Conservation (phyloP, 2,329 filamentous ascomycete species). For the Fusarium verticillioides region DNA sequence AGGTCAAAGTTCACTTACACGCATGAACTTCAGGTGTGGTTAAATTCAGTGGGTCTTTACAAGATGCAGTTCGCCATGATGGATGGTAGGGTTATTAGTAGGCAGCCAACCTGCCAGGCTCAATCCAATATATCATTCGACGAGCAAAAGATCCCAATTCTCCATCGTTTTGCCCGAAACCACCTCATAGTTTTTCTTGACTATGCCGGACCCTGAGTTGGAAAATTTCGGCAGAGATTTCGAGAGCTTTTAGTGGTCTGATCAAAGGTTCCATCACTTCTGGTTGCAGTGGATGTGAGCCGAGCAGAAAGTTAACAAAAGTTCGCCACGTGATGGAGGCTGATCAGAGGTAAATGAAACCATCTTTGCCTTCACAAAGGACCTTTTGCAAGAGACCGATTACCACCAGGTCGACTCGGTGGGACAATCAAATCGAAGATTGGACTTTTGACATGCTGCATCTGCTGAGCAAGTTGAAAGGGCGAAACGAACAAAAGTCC, state of each 20-base stretch:
- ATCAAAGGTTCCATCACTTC: slow-evolving; percentile 31
- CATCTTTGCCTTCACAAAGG: slow-evolving; percentile 16
- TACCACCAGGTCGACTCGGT: not conserved
- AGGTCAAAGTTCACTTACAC: not conserved
- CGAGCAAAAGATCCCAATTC: not conserved
- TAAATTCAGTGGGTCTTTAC: not conserved
- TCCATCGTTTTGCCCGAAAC: not conserved
- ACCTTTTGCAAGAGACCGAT: slow-evolving; percentile 25
- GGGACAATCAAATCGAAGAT: slow-evolving; percentile 5
- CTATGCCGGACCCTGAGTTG: not conserved
- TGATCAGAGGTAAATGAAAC: slow-evolving; percentile 19
- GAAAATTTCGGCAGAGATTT: slow-evolving; percentile 8
- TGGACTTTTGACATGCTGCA: not conserved
- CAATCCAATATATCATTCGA: not conserved
- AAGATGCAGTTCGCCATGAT: not conserved
- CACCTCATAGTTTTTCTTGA: not conserved
- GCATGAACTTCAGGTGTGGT: not conserved
- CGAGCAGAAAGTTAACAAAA: slow-evolving; percentile 23
- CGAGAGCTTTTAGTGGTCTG: slow-evolving; percentile 18
- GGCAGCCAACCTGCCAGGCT: not conserved
- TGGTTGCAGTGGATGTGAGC: slow-evolving; percentile 16
- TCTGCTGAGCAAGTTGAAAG: not conserved
- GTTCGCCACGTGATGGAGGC: slow-evolving; percentile 28
- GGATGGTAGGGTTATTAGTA: too few species aligned
- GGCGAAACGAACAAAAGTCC: not conserved